Conservation (phyloP, 2,329 filamentous ascomycete species). For the Cordyceps cateniannulata region DNA sequence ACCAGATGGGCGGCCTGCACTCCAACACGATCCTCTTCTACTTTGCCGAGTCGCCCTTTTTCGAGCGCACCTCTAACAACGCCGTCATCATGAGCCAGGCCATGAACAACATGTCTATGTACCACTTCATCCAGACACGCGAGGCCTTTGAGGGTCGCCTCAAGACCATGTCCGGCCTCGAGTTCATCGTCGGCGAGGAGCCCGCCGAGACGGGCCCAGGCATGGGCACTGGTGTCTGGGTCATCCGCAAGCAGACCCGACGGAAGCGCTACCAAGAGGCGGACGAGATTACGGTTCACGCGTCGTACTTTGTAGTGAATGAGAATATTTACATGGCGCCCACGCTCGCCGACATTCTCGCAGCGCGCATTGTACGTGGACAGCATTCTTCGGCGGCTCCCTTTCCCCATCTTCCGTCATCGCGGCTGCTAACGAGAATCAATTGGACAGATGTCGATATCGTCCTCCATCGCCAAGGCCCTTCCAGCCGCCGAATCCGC, state of each 20-base stretch:
- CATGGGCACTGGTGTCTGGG: slow-evolving; percentile 63
- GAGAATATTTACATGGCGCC: slow-evolving; percentile 64
- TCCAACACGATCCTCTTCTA: slow-evolving; percentile 61
- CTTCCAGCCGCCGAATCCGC: slow-evolving; percentile 45
- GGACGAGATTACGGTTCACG: slow-evolving; percentile 53
- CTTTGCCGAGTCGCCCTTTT: slow-evolving; percentile 62
- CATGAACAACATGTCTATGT: slow-evolving; percentile 53
- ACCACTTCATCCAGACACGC: slow-evolving; percentile 50
- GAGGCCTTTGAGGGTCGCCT: slow-evolving; percentile 58
- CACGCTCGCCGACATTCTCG: slow-evolving; percentile 52
- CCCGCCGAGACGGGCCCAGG: slow-evolving; percentile 57
- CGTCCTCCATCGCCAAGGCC: slow-evolving; percentile 46
- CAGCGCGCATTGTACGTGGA: slow-evolving; percentile 50
- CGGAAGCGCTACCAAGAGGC: slow-evolving; percentile 48
- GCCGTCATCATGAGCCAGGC: slow-evolving; percentile 56
- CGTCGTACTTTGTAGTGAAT: slow-evolving; percentile 58
- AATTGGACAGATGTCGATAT: slow-evolving; percentile 42
- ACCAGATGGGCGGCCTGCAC: slow-evolving; percentile 53
- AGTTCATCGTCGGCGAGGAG: slow-evolving; percentile 60
- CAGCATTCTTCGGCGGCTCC: too few relatives aligned
- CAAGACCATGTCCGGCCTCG: slow-evolving; percentile 58
- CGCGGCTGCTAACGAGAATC: background rate
- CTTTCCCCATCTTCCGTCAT: background rate
- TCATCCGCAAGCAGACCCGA: slow-evolving; percentile 62
- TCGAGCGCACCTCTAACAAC: slow-evolving; percentile 62